Conservation (phyloP, 2,329 filamentous ascomycete species). For the Cytospora piceae region DNA sequence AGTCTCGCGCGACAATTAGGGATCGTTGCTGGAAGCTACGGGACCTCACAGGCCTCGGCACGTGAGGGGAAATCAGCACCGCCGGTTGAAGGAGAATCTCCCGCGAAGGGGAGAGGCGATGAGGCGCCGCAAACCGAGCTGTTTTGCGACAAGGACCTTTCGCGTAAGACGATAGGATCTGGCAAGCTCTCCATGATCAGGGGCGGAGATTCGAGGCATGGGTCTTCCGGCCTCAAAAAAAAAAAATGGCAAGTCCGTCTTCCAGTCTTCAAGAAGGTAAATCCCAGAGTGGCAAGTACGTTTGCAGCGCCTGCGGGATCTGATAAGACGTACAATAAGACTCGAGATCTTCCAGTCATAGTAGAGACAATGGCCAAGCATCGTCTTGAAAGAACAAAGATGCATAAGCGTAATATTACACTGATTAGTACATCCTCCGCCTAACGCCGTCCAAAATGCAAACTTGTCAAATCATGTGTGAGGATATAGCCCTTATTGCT, state of each 20-base stretch:
- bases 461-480: background rate
- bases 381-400: background rate
- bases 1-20: constrained; percentile 6
- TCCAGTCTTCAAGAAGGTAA: too few species aligned
- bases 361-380: background rate
- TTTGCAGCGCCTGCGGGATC: background rate
- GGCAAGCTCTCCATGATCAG: background rate
- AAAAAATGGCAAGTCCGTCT: background rate
- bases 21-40: background rate
- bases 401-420: constrained; percentile 17
- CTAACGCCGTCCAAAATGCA: constrained; percentile 21
- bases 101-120: background rate
- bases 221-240: background rate
- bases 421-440: background rate
- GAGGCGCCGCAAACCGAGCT: background rate
- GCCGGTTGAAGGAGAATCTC: background rate
- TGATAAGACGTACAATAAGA: background rate
- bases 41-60: background rate
- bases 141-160: background rate
- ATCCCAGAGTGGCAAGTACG: too few species aligned
- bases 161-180: background rate
- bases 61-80: background rate
- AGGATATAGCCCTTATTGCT: constrained; percentile 22
- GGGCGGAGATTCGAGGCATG: background rate
- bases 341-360: background rate